phyloP scores from a whole-genome alignment of 345 rosid species.

The Gossypium bickii region DNA sequence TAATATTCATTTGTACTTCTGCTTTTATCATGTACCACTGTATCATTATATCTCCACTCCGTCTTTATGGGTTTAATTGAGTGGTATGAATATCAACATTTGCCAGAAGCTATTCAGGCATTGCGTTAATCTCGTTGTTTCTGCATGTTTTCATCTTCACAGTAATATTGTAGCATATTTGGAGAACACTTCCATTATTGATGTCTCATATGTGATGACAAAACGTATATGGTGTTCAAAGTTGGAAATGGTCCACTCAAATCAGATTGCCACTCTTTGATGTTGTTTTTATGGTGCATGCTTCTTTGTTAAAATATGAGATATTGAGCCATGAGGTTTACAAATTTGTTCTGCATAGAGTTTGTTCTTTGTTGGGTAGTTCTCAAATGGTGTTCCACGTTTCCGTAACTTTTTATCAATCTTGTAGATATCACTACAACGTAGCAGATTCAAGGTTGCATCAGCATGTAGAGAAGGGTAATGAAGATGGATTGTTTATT shows the following conservation, averaged over 20 bases:
- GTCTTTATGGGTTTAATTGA: not conserved
- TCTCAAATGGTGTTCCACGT: not conserved
- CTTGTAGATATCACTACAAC: slow-evolving; percentile 86
- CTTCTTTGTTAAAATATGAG: slow-evolving; percentile 4
- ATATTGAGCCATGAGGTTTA: not conserved
- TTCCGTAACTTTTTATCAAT: slow-evolving; percentile 9
- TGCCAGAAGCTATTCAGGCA: not conserved
- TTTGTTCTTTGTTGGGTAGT: not conserved
- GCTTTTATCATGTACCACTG: slow-evolving; percentile 1
- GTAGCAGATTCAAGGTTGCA: slow-evolving; percentile 72
- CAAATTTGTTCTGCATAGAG: not conserved
- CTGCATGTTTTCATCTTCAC: not conserved
- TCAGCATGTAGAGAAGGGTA: slow-evolving; percentile 90
- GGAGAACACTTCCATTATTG: not conserved
- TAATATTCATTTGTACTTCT: not conserved
- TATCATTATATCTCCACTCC: not conserved
- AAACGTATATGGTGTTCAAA: not conserved
- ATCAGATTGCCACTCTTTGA: not conserved
- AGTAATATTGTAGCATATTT: not conserved
- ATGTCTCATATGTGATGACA: not conserved
- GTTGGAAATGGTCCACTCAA: not conserved
- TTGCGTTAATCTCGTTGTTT: not conserved
- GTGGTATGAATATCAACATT: not conserved
- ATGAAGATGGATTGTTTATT: slow-evolving; percentile 79
- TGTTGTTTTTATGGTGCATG: not conserved